A percentile compares a stretch with the other conserved stretches of the same genome.
Conservation (phyloP, 257 asterid genomes). For the Capsicum baccatum region DNA sequence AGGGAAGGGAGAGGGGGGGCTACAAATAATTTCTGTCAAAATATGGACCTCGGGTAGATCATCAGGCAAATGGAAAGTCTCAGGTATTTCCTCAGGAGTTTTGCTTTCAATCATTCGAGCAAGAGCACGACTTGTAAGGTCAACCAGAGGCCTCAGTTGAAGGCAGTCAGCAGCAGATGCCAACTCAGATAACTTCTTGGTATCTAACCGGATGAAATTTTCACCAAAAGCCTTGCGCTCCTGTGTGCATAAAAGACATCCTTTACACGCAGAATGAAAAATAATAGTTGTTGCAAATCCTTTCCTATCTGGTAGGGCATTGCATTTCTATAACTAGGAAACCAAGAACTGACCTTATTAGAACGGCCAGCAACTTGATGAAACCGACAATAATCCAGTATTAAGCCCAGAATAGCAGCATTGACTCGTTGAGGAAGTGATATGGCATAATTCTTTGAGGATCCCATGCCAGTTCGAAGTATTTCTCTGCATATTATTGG, state of each 20-base stretch:
- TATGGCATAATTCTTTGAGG: slow-evolving; percentile 81
- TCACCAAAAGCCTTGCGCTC: slow-evolving; percentile 91
- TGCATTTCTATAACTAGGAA: slow-evolving; percentile 9
- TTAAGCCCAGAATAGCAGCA: slow-evolving; percentile 80
- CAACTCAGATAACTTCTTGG: slow-evolving; percentile 91
- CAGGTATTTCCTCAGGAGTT: slow-evolving; percentile 90
- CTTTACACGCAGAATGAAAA: slow-evolving; percentile 24
- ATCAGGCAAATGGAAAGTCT: slow-evolving; percentile 88
- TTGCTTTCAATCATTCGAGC: slow-evolving; percentile 95
- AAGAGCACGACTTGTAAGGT: slow-evolving; percentile 95
- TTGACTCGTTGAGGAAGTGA: slow-evolving; percentile 88
- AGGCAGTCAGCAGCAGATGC: slow-evolving; percentile 96
- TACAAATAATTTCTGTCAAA: not conserved
- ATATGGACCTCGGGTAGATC: slow-evolving; percentile 92
- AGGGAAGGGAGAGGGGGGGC: not conserved
- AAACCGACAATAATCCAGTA: slow-evolving; percentile 88
- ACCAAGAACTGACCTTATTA: slow-evolving; percentile 63
- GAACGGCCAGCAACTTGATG: slow-evolving; percentile 94
- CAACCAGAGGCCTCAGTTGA: slow-evolving; percentile 90
- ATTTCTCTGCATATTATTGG: slow-evolving; percentile 87
- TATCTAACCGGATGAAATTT: slow-evolving; percentile 87
- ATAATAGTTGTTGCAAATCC: slow-evolving; percentile 5
- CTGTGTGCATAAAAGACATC: slow-evolving; percentile 46
- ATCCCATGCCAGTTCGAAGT: slow-evolving; percentile 72
- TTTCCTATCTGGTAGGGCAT: not conserved